These are phyloP conservation scores for Sphaerulina vaccinii DNA, from an alignment of 2,329 filamentous ascomycete species.

Conservation along the genomic window DNA sequence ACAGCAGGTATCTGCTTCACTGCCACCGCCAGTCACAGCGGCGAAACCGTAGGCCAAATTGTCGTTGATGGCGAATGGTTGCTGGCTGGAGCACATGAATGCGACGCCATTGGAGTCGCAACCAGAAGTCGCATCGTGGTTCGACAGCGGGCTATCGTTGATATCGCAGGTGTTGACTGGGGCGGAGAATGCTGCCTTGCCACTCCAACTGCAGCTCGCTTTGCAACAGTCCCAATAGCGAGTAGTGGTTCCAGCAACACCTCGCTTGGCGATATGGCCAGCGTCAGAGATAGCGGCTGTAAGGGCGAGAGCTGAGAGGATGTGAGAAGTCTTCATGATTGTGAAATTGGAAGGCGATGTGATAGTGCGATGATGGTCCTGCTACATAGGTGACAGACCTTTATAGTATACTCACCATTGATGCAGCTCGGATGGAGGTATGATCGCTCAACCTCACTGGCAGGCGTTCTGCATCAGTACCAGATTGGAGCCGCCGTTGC, in stretches of 20 bases:
- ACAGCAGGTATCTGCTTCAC: not conserved
- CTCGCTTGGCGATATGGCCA: not conserved
- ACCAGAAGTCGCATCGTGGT: not conserved
- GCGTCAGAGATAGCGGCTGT: not conserved
- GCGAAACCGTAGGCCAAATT: not conserved
- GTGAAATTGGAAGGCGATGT: not conserved
- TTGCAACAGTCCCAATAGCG: not conserved
- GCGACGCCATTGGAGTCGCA: not conserved
- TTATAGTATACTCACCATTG: too few species aligned
- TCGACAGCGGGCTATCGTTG: not conserved
- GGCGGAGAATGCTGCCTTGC: not conserved
- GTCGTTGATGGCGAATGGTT: not conserved
- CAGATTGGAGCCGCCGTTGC: too few species aligned
- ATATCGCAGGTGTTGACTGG: conserved; percentile 1
- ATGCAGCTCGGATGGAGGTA: too few species aligned
- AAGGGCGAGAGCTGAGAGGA: not conserved
- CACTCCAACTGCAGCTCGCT: not conserved
- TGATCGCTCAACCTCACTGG: too few species aligned
- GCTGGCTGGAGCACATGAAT: not conserved
- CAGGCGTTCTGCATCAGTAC: too few species aligned
- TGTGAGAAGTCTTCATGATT: not conserved
- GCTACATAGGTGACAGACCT: too few species aligned
- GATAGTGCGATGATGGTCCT: too few species aligned
- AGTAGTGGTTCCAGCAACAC: not conserved
- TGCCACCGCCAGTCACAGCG: not conserved